Conservation (phyloP, 768 basidiomycete species). For the Mycena epipterygia region DNA sequence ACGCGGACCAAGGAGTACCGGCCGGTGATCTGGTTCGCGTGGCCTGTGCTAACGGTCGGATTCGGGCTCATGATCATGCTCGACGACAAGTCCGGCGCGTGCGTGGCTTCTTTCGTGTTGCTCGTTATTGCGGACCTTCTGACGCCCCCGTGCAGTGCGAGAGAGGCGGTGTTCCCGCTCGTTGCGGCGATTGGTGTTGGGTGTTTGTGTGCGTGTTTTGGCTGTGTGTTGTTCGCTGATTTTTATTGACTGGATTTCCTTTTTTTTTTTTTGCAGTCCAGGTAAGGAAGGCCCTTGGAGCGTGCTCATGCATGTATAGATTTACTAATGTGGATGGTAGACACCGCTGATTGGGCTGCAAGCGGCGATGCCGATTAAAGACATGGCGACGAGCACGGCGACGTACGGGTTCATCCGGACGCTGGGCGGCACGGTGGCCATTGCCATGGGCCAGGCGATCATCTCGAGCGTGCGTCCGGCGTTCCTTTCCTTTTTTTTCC, state of each 20-base stretch:
- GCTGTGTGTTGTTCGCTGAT: conserved; percentile 59
- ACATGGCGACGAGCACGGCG: conserved; percentile 87
- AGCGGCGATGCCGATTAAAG: conserved; percentile 88
- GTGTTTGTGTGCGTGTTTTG: conserved; percentile 52
- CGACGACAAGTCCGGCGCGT: conserved; percentile 68
- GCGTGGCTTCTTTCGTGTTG: conserved; percentile 42
- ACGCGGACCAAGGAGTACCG: conserved; percentile 72
- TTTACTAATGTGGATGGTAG: conserved; percentile 46
- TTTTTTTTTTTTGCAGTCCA: conserved; percentile 20
- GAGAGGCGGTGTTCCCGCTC: conserved; percentile 74
- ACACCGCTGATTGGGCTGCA: conserved; percentile 81
- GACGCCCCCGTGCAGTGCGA: conserved; percentile 57
- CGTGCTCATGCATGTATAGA: background rate
- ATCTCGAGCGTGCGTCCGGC: conserved; percentile 65
- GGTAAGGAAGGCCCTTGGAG: background rate
- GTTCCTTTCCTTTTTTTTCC: conserved; percentile 6
- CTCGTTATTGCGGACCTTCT: background rate
- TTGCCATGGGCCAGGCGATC: conserved; percentile 81
- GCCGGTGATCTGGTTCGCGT: conserved; percentile 72
- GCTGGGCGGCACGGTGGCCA: conserved; percentile 83
- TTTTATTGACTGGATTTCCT: conserved; percentile 22
- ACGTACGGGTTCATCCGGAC: conserved; percentile 80
- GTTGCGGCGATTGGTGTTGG: conserved; percentile 78
- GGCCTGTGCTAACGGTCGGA: conserved; percentile 70
- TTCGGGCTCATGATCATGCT: conserved; percentile 82